Evolutionary conservation across 805 yeast genomes (phyloP).

Genomic region (Saturnispora besseyi): DNA sequence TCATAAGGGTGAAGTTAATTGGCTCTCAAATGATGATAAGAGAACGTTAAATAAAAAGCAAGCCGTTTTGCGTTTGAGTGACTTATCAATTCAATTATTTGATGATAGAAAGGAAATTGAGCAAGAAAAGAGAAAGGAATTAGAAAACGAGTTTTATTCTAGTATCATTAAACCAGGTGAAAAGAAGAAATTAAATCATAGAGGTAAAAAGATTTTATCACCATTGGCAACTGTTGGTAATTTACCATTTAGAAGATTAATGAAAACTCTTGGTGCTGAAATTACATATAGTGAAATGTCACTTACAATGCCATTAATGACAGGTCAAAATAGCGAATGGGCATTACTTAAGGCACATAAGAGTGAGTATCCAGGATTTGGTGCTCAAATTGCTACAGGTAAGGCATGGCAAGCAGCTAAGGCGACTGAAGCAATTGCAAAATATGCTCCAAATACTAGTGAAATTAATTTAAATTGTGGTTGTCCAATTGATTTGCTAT

Average conservation of each 20-base stretch:
- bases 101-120: conserved; percentile 39
- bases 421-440: conserved; percentile 73
- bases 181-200: conserved; percentile 63
- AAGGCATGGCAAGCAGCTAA: conserved; percentile 92
- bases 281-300: conserved; percentile 97
- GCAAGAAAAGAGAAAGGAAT: conserved; percentile 25
- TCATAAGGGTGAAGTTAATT: conserved; percentile 50
- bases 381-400: conserved; percentile 85
- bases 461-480: conserved; percentile 93
- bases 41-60: conserved; percentile 49
- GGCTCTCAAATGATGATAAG: conserved; percentile 40
- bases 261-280: conserved; percentile 87
- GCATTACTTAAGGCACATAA: conserved; percentile 87
- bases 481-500: conserved; percentile 94
- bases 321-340: conserved; percentile 94
- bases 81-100: conserved; percentile 37
- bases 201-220: conserved; percentile 75
- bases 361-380: conserved; percentile 79
- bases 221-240: conserved; percentile 98
- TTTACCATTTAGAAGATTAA: conserved; percentile 85
- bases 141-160: conserved; percentile 53
- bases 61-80: conserved; percentile 49
- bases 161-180: conserved; percentile 72
- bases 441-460: conserved; percentile 46
- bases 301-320: conserved; percentile 70